Evolutionary conservation across 371 early-diverging fungal species (phyloP), one percentile per base, ranked within the genome.

Genomic region (Haplosporangium sp.): DNA sequence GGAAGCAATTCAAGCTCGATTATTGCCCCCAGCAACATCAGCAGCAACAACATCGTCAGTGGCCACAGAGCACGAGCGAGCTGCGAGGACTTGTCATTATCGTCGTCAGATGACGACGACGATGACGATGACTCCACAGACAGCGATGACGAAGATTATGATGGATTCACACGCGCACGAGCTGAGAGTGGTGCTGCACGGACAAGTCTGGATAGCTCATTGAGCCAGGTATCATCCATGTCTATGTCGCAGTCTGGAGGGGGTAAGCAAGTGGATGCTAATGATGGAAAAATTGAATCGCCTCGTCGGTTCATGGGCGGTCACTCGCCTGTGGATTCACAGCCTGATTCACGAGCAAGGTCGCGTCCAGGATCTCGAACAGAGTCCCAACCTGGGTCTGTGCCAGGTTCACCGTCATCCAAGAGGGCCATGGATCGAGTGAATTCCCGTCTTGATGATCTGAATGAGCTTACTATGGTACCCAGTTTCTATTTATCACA

Each of bases 71-170:
- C 72, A 8, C 60, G 69, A 0, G 63, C 80, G 7, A 79, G 80
- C 42, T 73, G 64, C 21, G 80, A 79, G 37, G 80, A 79, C n/a
- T 18, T 79, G 29, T 79, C 72, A 42, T 21, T 72, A 43, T 79
- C 80, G 16, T 73, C 80, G 36, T 73, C 77, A 6, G 77, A 77
- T 48, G 69, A 70, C 37, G 67, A 73, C 37, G 80, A 79, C 9
- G 73, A 66, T 38, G 73, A 74, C 18, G 67, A 74, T n/a, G 68
- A 77, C 57, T 73, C 80, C 57, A 79, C 73, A 1, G 80, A 73
- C 40, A 79, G 80, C 37, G 80, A 72, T n/a, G 79, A 73, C 23
- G 80, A 73, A 21, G 67, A 71, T 41, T 63, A 64, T 40, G 59
- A 54, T 23, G 55, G 41, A 37, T 41, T 11, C 50, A 50, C 9